Evolutionary conservation across 2,329 filamentous ascomycete species (phyloP), one percentile per base, ranked within the genome.

Genomic region (Hypoxylon rubiginosum): DNA sequence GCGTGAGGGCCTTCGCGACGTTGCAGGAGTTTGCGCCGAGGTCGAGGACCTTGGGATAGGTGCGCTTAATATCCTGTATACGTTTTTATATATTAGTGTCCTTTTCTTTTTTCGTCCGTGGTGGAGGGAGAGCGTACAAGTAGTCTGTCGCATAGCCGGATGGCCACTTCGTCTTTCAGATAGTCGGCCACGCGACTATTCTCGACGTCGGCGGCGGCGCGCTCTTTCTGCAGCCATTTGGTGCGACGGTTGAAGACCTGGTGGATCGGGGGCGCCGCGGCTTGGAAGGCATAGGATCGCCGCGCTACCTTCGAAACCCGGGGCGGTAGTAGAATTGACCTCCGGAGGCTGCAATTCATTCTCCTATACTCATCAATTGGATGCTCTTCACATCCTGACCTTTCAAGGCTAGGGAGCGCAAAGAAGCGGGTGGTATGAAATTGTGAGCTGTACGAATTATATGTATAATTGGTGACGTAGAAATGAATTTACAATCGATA

Each of bases 1-100:
- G 83, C 72, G 91, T 91, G 49, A 98, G 86, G 61, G 92, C 92
- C 68, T 91, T 90, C 19, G 94, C 94, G 66, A 99, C 90, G 79
- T 97, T 97, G 85, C 95, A 97, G 67, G 95, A 93, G 78, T 98
- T 97, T 67, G 96, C 95, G 67, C 96, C 96, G 32, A 97, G 89
- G 79, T 99, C 96, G 66, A 99, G 91, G 24, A 94, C 93, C 70
- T 88, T 86, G 48, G 91, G 88, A 74, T 97, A 97, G 61, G 89
- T 85, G 32, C 96, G 92, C 74, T 97, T 97, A 82, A 99, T 97
- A 77, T 98, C 94, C 72, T 75, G 28, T 17, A 19, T 15, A 49
- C n/a, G 60, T 9, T n/a, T n/a, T 17, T n/a, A 8, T 71, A 41
- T 52, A 48, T 43, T 28, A 58, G 41, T 65, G 64, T 52, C 36